These are phyloP conservation scores for Prunus salicina DNA, from an alignment of 306 rosid species.

Conservation along the genomic window DNA sequence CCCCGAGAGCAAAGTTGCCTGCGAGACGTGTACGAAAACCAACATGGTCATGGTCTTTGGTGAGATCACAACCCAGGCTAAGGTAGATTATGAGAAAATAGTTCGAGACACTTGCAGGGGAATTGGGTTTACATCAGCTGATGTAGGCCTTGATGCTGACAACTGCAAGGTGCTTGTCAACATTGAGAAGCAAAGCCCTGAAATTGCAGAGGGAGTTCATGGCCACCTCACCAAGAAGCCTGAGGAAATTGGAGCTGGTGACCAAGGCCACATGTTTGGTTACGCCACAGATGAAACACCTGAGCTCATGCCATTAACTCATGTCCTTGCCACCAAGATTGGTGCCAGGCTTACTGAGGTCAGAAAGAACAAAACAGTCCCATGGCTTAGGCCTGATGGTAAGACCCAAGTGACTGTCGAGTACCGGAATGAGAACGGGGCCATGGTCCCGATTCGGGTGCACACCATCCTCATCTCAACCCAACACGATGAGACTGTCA, in stretches of 20 bases:
- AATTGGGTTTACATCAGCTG: slow-evolving; percentile 64
- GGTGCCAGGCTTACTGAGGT: slow-evolving; percentile 84
- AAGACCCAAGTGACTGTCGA: slow-evolving; percentile 86
- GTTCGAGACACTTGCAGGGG: slow-evolving; percentile 76
- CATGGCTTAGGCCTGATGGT: slow-evolving; percentile 83
- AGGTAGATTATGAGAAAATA: slow-evolving; percentile 71
- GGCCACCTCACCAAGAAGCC: slow-evolving; percentile 73
- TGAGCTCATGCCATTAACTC: slow-evolving; percentile 78
- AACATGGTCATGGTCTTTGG: slow-evolving; percentile 94
- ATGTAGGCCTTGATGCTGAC: slow-evolving; percentile 80
- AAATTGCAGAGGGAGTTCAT: slow-evolving; percentile 78
- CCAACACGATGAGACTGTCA: slow-evolving; percentile 66
- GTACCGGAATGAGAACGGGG: slow-evolving; percentile 68
- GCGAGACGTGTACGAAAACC: slow-evolving; percentile 86
- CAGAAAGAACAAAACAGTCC: slow-evolving; percentile 68
- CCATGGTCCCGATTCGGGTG: slow-evolving; percentile 75
- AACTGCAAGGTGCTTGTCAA: slow-evolving; percentile 78
- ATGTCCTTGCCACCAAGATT: slow-evolving; percentile 72
- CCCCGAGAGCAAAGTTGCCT: slow-evolving; percentile 72
- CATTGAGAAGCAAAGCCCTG: slow-evolving; percentile 79
- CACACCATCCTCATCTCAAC: slow-evolving; percentile 83
- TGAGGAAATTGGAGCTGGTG: slow-evolving; percentile 85
- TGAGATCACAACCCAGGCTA: slow-evolving; percentile 77
- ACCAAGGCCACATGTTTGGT: slow-evolving; percentile 87
- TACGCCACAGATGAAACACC: slow-evolving; percentile 79